Evolutionary conservation across 495 filamentous ascomycete species (phyloP), one percentile per base, ranked within the genome.

Genomic region (Paragyromitra xinjiangensis): DNA sequence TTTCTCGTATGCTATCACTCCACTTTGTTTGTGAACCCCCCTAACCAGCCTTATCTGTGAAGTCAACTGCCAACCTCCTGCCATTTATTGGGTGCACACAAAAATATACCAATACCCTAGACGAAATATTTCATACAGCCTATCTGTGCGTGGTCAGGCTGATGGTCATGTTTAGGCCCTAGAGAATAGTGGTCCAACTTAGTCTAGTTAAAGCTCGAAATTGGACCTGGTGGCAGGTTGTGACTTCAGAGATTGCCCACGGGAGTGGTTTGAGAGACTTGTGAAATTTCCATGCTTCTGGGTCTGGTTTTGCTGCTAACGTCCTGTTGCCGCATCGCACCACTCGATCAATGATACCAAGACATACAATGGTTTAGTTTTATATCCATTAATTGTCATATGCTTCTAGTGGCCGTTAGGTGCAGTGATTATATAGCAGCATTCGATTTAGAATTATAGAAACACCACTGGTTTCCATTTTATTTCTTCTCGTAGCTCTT

Each of bases 101-200:
- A 19, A 55, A 19, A 55, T n/a, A 8, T 22, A 19, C 8, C 14
- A 55, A 55, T 55, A 22, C 6, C 51, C 51, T 8, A 19, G 51
- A 26, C 5, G 26, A 8, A 19, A 8, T n/a, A 22, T 67, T 56
- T 29, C 11, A 22, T 22, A 59, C 44, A n/a, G 39, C 66, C 51
- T 65, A 64, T 50, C 44, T 29, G 22, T 48, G 11, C 44, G 4
- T 34, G 67, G 40, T 71, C 22, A 64, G 26, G 39, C 34, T 64
- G 37, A 19, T 45, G 12, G 59, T 39, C 37, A 59, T 44, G 12
- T 16, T 69, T n/a, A 29, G 53, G 53, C 63, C 68, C 19, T 19
- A 45, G 6, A 9, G 9, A 12, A 19, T 26, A 48, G 58, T 22
- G 6, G 34, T n/a, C 68, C 56, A 64, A 48, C 44, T 16, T 48